Conservation (phyloP, 805 yeast species). For the Hanseniaspora singularis region DNA sequence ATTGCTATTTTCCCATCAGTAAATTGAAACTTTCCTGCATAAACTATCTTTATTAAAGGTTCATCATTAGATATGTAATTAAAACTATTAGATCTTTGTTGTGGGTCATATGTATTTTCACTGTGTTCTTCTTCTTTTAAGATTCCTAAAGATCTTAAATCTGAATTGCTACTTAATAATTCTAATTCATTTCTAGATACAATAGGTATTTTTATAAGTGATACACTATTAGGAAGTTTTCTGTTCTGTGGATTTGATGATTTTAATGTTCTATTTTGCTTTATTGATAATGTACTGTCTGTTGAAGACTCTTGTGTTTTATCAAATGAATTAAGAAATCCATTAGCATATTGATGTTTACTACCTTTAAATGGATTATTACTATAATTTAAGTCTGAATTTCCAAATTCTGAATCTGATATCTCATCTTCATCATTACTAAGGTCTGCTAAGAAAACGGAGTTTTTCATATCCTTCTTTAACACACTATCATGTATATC, state of each 20-base stretch:
- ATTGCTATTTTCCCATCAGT: constrained; percentile 65
- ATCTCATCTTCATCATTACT: not conserved
- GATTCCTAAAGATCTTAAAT: too few species aligned
- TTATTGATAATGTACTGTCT: not conserved
- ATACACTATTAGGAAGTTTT: constrained; percentile 2
- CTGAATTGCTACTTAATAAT: not conserved
- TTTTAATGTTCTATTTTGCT: not conserved
- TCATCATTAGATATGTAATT: not conserved
- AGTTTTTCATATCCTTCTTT: not conserved
- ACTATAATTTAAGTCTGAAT: too few species aligned
- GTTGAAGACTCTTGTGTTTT: not conserved
- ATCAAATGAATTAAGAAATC: constrained; percentile 25
- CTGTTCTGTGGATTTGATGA: constrained; percentile 4
- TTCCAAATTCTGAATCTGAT: constrained; percentile 27
- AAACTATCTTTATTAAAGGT: constrained; percentile 42
- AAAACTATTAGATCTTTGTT: not conserved
- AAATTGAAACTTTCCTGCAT: constrained; percentile 79
- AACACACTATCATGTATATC: not conserved
- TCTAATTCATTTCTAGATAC: not conserved
- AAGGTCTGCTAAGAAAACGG: too few species aligned
- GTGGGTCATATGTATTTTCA: too few species aligned
- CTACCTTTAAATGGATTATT: constrained; percentile 33
- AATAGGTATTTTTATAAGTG: constrained; percentile 6
- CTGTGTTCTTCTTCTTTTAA: too few species aligned
- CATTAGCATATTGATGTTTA: constrained; percentile 30